Base-by-base conservation (phyloP, 2,329 filamentous ascomycete species). In the Xylaria arbuscula region DNA sequence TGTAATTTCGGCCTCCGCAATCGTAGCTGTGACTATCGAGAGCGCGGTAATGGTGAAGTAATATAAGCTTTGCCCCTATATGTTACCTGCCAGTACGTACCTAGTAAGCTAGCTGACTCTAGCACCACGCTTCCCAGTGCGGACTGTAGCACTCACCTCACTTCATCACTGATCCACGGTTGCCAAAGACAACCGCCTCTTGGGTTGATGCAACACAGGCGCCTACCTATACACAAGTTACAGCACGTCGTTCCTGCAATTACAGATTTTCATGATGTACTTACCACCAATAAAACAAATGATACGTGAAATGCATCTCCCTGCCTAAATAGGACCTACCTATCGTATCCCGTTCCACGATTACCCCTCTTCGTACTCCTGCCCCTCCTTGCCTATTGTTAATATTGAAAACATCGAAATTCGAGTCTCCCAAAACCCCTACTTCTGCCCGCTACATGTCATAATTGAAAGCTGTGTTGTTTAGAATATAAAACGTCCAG, bases 361-460 rank as follows among this genome's bases (percentile, higher is more conserved):
- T 51, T 62, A 62, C 66, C 66, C 66, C 66, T 68, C 66, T 64
- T 47, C 47, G 28, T 54, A 54, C 15, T 13, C 19, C 47, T 22
- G 38, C 58, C 56, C 36, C 56, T 59, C 63, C 28, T 38, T 15
- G 10, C 15, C 34, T 13, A 54, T 40, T 45, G 19, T 11, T 38
- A 24, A 40, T 9, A 55, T 66, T 45, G 24, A 22, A 9, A 3
- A 17, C 28, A 32, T 56, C 22, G 11, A 36, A 42, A 47, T 2
- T 51, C 7, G 22, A 40, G 15, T 34, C 22, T 34, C 8, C 2
- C 8, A 47, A n/a, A n/a, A n/a, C n/a, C n/a, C n/a, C 45, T 19
- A 1, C 53, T 50, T 19, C 63, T 7, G 40, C 24, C 19, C 17
- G 3, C 55, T 7, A 47, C 22, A 11, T 7, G 11, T 15, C 50